These are phyloP conservation scores for Nicotiana tabacum DNA, from an alignment of 257 asterid species.

Conservation along the genomic window DNA sequence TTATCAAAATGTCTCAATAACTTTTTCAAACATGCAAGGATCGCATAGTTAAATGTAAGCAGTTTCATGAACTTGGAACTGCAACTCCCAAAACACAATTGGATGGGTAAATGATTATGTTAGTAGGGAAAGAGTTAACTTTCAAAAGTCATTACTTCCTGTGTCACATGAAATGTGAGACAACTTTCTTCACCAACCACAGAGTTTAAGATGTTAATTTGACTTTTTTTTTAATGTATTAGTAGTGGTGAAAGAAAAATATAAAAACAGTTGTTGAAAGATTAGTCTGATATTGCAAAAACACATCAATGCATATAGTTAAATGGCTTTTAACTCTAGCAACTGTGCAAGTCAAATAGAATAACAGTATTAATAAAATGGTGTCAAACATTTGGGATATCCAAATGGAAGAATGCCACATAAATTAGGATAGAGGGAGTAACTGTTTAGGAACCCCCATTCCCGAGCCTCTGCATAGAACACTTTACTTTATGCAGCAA, in stretches of 20 bases:
- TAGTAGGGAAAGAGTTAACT: background rate
- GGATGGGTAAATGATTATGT: background rate
- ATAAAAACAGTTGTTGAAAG: background rate
- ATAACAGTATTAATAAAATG: background rate
- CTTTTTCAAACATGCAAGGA: background rate
- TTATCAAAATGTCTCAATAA: background rate
- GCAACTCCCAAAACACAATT: background rate
- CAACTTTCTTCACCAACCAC: background rate
- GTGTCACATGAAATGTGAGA: background rate
- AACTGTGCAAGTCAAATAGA: background rate
- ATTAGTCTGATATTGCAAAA: background rate
- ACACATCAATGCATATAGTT: background rate
- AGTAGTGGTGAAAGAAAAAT: background rate
- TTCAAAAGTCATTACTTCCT: background rate
- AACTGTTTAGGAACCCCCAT: background rate
- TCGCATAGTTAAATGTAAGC: background rate
- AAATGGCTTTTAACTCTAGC: background rate
- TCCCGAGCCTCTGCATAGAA: background rate
- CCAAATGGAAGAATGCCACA: background rate
- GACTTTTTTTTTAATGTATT: background rate
- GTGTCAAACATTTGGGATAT: conserved; percentile 1
- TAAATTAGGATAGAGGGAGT: background rate
- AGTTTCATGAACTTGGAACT: background rate
- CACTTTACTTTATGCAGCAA: conserved; percentile 2
- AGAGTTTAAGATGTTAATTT: background rate